A percentile compares a stretch with the other conserved stretches of the same genome.
Conservation (phyloP, 768 basidiomycete species). For the Collybiopsis luxurians region DNA sequence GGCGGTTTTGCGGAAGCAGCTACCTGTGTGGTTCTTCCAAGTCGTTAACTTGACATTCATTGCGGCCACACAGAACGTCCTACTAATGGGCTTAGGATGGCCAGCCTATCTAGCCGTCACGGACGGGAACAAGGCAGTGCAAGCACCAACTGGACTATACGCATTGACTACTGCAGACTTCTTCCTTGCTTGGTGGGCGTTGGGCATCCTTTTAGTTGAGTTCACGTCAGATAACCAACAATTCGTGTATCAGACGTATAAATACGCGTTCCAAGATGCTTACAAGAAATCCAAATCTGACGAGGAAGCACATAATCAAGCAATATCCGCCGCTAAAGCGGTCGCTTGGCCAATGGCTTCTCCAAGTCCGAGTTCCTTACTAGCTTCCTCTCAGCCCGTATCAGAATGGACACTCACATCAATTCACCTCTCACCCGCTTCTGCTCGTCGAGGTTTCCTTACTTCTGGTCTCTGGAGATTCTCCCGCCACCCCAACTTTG, state of each 20-base stretch:
- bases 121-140: conserved; percentile 42
- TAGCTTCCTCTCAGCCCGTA: background rate
- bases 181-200: conserved; percentile 52
- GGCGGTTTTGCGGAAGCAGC: conserved; percentile 64
- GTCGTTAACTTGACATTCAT: conserved; percentile 71
- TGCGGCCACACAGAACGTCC: conserved; percentile 73
- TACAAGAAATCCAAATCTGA: conserved; percentile 19
- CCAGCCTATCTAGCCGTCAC: conserved; percentile 55
- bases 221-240: conserved; percentile 93
- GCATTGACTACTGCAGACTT: conserved; percentile 59
- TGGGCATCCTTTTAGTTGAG: conserved; percentile 63
- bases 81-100: conserved; percentile 70
- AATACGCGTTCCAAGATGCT: conserved; percentile 45
- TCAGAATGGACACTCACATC: conserved; percentile 60
- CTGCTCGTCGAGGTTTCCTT: conserved; percentile 77
- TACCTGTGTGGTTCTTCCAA: conserved; percentile 56
- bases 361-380: background rate
- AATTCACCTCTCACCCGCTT: conserved; percentile 64
- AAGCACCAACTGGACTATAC: conserved; percentile 5
- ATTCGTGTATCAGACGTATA: conserved; percentile 79
- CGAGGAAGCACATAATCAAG: background rate
- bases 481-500: conserved; percentile 89
- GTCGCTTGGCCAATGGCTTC: background rate
- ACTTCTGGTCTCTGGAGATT: conserved; percentile 86
- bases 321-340: background rate